Evolutionary conservation across 2,329 filamentous ascomycete species (phyloP), one percentile per base, ranked within the genome.

Genomic region (Dactylellina sp.): DNA sequence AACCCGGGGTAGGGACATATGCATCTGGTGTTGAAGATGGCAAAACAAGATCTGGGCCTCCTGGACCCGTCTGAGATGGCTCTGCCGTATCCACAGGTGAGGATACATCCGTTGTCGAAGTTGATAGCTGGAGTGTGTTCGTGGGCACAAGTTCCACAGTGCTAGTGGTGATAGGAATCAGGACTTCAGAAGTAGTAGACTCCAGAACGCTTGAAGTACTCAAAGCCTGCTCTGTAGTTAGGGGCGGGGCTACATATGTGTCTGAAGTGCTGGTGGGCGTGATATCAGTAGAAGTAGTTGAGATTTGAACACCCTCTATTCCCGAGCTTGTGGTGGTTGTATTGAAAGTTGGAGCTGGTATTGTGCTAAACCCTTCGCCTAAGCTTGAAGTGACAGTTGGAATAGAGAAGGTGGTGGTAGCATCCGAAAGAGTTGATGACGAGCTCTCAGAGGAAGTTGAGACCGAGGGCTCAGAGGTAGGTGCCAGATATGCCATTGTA

Each of bases 281-380:
- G 20, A 22, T 2, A 46, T 46, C 42, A 22, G 4, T 46, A 3
- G 42, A 46, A 46, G 16, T 14, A 12, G 39, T 46, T 12, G 42
- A 46, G 11, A 46, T 4, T 12, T 18, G n/a, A 16, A 46, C 42
- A 7, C 42, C 42, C 12, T 18, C 42, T 2, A 16, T 16, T 20
- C 16, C 42, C 12, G 42, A 46, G 20, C 39, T n/a, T n/a, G 52
- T 55, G 20, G 25, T 56, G 14, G 28, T 47, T 7, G 42, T 35
- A 42, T 22, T 44, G n/a, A n/a, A 28, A 25, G 18, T 20, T 20
- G 61, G 61, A 14, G 37, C 37, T 2, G 49, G 20, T 20, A 74
- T 74, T 25, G 65, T 65, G 44, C 46, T 74, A 16, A 74, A 74
- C 2, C 60, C 68, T 0, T 53, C 52, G 3, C 60, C 68, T 11